Percentiles rank a stretch among this genome's conserved stretches.
Evolutionary conservation across 805 yeast species (phyloP).

Genomic region (Candida maris): DNA sequence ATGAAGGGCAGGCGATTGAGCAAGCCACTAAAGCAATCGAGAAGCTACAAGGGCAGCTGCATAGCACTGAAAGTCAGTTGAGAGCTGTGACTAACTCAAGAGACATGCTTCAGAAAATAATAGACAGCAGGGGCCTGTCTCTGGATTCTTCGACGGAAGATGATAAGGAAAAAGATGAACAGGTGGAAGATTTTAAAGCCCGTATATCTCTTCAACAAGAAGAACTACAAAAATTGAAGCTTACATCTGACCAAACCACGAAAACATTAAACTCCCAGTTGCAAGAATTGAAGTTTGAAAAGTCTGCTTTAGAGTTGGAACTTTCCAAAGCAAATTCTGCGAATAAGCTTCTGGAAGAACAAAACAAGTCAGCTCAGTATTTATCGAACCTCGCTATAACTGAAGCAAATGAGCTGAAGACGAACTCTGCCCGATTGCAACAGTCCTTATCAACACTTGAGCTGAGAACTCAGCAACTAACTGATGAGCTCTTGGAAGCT

Average conservation of each 20-base stretch:
- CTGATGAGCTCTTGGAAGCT: conserved; percentile 54
- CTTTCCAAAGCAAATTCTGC: conserved; percentile 55
- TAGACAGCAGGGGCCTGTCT: conserved; percentile 18
- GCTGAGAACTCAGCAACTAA: conserved; percentile 40
- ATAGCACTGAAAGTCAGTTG: conserved; percentile 47
- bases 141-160: conserved; percentile 21
- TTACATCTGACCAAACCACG: conserved; percentile 41
- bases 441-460: conserved; percentile 46
- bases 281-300: conserved; percentile 35
- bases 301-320: conserved; percentile 45
- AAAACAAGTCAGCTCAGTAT: conserved; percentile 39
- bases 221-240: conserved; percentile 38
- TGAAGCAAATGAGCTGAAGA: conserved; percentile 45
- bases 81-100: conserved; percentile 60
- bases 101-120: conserved; percentile 49
- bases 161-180: conserved; percentile 6
- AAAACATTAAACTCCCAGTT: conserved; percentile 48
- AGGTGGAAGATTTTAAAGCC: conserved; percentile 9
- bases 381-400: conserved; percentile 37
- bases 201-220: conserved; percentile 30
- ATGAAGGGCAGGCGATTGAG: conserved; percentile 25
- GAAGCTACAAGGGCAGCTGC: conserved; percentile 57
- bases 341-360: conserved; percentile 49
- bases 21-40: conserved; percentile 64
- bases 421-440: conserved; percentile 38